Conservation (phyloP, 2,329 filamentous ascomycete species). For the Helotiales sp. region DNA sequence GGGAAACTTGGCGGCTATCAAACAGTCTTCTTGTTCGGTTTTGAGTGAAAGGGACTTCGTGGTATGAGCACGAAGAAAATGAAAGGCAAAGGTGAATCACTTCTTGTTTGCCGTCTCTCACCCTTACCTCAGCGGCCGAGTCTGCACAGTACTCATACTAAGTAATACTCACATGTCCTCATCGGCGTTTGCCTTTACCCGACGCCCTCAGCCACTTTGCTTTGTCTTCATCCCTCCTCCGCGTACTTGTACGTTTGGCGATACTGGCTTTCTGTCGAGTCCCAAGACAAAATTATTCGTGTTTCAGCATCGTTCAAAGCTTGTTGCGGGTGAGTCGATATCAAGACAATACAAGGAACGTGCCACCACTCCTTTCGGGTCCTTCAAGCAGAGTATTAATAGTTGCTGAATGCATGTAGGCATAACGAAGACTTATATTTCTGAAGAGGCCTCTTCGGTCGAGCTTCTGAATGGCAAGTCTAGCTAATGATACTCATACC, state of each 20-base stretch:
- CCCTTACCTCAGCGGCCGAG: background rate
- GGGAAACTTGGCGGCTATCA: no score
- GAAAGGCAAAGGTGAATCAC: background rate
- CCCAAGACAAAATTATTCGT: background rate
- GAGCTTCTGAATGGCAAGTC: background rate
- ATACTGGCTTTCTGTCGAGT: background rate
- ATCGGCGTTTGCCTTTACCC: constrained; percentile 4
- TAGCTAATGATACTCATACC: background rate
- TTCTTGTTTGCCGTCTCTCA: background rate
- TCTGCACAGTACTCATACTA: background rate
- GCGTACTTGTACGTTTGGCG: background rate
- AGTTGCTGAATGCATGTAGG: no score
- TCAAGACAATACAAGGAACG: no score
- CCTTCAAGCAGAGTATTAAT: no score
- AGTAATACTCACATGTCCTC: background rate
- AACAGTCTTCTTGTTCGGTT: background rate
- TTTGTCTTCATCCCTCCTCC: background rate
- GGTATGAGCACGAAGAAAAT: background rate
- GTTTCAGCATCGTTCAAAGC: constrained; percentile 3
- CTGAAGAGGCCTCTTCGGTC: background rate
- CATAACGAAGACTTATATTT: no score
- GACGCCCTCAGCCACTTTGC: constrained; percentile 3
- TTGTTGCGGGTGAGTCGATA: background rate
- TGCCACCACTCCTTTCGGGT: no score
- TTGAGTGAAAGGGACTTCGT: background rate